phyloP scores from a whole-genome alignment of 176 grass and related monocot genomes.

The Chloris gayana region DNA sequence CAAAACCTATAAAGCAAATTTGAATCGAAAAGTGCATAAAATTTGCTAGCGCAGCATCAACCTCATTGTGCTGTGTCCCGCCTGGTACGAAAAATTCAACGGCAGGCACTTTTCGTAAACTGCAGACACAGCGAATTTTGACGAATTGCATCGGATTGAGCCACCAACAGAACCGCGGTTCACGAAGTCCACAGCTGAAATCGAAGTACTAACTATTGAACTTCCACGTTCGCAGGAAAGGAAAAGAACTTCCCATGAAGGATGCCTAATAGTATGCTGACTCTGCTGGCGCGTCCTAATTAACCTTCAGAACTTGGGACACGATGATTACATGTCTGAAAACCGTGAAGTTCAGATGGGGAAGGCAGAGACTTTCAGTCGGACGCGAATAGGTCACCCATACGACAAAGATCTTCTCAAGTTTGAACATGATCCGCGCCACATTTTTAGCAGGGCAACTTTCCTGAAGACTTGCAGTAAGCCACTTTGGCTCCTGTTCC shows the following conservation, averaged over 20 bases:
- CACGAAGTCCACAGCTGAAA: background rate
- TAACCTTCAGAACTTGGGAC: background rate
- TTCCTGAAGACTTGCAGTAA: background rate
- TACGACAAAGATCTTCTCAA: background rate
- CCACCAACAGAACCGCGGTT: no score
- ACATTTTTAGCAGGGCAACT: background rate
- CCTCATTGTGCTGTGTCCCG: background rate
- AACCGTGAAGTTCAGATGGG: conserved; percentile 12
- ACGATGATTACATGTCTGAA: background rate
- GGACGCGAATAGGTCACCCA: background rate
- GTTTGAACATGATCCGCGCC: conserved; percentile 28
- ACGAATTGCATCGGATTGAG: background rate
- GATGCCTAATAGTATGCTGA: background rate
- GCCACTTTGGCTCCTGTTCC: background rate
- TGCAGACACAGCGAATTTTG: background rate
- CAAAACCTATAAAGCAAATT: conserved; percentile 33
- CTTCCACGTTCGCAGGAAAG: background rate
- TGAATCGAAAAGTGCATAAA: background rate
- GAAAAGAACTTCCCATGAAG: background rate
- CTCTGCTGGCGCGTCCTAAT: background rate
- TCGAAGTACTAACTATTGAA: background rate
- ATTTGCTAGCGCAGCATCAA: background rate
- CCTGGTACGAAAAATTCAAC: background rate
- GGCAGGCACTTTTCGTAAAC: background rate
- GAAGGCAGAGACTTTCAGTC: background rate